phyloP scores from a whole-genome alignment of 306 rosid genomes.

The Corylus heterophylla region DNA sequence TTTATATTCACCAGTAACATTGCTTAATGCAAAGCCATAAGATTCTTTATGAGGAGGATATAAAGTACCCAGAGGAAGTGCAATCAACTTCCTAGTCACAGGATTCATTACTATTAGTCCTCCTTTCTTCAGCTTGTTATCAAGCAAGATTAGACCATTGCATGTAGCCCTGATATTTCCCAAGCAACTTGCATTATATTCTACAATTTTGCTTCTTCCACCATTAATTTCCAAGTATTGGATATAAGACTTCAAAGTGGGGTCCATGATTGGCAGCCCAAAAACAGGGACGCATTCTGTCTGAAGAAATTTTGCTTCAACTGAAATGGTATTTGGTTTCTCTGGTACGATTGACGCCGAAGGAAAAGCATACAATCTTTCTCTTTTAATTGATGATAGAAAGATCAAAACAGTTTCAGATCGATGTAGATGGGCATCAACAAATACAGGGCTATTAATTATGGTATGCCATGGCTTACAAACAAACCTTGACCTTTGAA shows the following conservation, averaged over 20 bases:
- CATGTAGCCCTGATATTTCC: conserved; percentile 46
- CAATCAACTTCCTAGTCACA: conserved; percentile 47
- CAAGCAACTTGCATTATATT: conserved; percentile 36
- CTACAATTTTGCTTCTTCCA: conserved; percentile 27
- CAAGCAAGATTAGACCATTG: conserved; percentile 53
- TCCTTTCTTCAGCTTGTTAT: conserved; percentile 41
- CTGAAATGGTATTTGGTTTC: conserved; percentile 33
- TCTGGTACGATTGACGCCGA: conserved; percentile 1
- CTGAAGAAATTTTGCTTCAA: conserved; percentile 34
- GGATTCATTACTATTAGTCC: conserved; percentile 50
- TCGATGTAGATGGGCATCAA: conserved; percentile 35
- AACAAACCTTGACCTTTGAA: conserved; percentile 49
- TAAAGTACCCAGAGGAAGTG: conserved; percentile 51
- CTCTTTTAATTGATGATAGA: conserved; percentile 10
- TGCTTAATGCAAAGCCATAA: conserved; percentile 38
- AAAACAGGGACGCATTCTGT: conserved; percentile 30
- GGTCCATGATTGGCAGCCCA: conserved; percentile 8
- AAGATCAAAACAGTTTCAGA: conserved; percentile 52
- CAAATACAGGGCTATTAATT: conserved; percentile 33
- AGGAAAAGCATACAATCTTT: background rate
- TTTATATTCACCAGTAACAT: conserved; percentile 36
- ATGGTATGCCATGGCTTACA: conserved; percentile 48
- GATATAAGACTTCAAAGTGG: conserved; percentile 15
- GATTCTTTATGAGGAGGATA: conserved; percentile 30
- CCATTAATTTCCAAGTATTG: conserved; percentile 37